Conservation (phyloP, 2,329 filamentous ascomycete genomes). For the Teratosphaeria viscida region DNA sequence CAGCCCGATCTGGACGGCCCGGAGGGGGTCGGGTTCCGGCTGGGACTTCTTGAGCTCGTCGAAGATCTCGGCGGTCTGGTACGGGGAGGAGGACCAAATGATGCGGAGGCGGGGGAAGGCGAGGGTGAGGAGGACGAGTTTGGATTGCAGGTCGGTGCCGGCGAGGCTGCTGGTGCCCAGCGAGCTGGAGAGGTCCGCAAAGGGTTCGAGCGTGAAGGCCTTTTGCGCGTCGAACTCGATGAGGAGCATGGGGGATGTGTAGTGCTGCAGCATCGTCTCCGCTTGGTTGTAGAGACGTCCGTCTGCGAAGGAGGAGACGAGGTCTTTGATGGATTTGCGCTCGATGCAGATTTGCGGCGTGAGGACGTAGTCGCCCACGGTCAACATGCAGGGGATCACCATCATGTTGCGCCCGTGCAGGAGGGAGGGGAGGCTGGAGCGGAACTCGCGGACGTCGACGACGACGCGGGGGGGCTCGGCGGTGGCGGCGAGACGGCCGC, state of each 20-base stretch:
- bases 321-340: slow-evolving; percentile 82
- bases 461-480: slow-evolving; percentile 82
- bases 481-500: slow-evolving; percentile 72
- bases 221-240: slow-evolving; percentile 98
- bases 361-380: slow-evolving; percentile 91
- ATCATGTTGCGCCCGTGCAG: slow-evolving; percentile 81
- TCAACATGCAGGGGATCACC: slow-evolving; percentile 88
- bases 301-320: slow-evolving; percentile 85
- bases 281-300: slow-evolving; percentile 86
- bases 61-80: slow-evolving; percentile 96
- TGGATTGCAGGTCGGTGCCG: slow-evolving; percentile 74
- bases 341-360: slow-evolving; percentile 87
- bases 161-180: slow-evolving; percentile 51
- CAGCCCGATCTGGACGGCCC: slow-evolving; percentile 73
- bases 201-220: slow-evolving; percentile 74
- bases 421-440: slow-evolving; percentile 81
- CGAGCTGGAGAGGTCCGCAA: slow-evolving; percentile 41
- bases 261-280: slow-evolving; percentile 89
- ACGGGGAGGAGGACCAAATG: slow-evolving; percentile 87
- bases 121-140: slow-evolving; percentile 83
- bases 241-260: slow-evolving; percentile 78
- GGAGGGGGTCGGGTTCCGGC: slow-evolving; percentile 79
- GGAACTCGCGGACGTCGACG: slow-evolving; percentile 92
- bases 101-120: slow-evolving; percentile 83
- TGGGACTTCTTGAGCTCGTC: slow-evolving; percentile 83